These are phyloP conservation scores for Nakazawaea anatomiae DNA, from an alignment of 805 yeast species.

Conservation along the genomic window DNA sequence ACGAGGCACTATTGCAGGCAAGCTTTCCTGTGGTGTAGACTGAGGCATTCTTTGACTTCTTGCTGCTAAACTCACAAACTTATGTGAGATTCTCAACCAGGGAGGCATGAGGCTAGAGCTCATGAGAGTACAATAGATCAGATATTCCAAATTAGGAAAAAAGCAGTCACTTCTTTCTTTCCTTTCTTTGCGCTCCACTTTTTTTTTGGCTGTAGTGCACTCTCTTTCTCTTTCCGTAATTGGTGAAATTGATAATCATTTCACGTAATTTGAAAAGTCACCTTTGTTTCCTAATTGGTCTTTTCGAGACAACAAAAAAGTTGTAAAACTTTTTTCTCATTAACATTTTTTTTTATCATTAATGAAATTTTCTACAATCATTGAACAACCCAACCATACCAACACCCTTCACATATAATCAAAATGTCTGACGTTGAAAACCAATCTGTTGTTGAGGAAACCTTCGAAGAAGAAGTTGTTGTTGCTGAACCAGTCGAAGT, in stretches of 20 bases:
- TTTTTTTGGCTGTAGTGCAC: not conserved
- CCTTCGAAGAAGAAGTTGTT: constrained; percentile 57
- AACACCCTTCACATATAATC: not conserved
- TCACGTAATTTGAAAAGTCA: not conserved
- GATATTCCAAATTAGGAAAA: not conserved
- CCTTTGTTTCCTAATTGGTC: constrained; percentile 1
- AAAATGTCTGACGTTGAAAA: constrained; percentile 85
- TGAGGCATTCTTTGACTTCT: no score
- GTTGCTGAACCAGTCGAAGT: constrained; percentile 81
- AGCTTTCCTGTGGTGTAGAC: no score
- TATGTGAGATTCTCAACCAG: no score
- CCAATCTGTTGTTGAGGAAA: constrained; percentile 40
- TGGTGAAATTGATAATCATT: not conserved
- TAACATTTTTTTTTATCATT: not conserved
- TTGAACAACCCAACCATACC: not conserved
- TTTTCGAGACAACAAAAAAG: not conserved
- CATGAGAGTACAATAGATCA: no score
- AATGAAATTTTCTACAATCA: not conserved
- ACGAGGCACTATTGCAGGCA: no score
- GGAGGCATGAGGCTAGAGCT: no score
- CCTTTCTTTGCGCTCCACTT: not conserved
- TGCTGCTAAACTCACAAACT: no score
- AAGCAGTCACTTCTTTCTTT: not conserved
- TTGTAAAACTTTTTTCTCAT: not conserved
- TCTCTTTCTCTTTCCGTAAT: not conserved